Evolutionary conservation across 805 yeast species (phyloP).

Genomic region (Alloascoidea hylecoeti): DNA sequence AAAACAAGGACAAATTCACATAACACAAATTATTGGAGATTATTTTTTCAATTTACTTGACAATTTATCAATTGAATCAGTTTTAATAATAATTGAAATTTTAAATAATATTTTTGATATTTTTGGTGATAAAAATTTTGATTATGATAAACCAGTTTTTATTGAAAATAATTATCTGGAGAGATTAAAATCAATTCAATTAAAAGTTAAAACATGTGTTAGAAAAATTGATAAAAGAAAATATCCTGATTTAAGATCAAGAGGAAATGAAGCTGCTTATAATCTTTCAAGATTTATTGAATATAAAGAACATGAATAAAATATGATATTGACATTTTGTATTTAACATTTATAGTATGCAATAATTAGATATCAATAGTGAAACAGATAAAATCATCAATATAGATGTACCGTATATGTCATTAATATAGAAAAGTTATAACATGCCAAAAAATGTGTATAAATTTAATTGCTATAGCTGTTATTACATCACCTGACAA

Average conservation of each 20-base stretch:
- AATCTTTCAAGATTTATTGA: conserved; percentile 66
- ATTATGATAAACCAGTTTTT: conserved; percentile 58
- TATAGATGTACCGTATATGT: no score
- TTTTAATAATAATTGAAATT: conserved; percentile 38
- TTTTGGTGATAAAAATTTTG: conserved; percentile 57
- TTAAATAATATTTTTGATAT: conserved; percentile 61
- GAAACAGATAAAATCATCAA: no score
- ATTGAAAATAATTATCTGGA: conserved; percentile 34
- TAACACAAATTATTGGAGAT: conserved; percentile 30
- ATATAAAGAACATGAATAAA: conserved; percentile 45
- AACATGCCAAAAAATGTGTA: no score
- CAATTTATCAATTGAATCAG: conserved; percentile 15
- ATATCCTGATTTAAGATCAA: conserved; percentile 37
- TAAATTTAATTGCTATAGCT: no score
- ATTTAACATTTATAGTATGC: no score
- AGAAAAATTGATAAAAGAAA: conserved; percentile 57
- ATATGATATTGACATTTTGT: conserved; percentile 2
- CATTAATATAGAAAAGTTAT: no score
- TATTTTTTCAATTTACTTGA: conserved; percentile 23
- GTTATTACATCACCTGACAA: no score
- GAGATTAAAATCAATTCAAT: conserved; percentile 26
- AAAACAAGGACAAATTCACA: conserved; percentile 26
- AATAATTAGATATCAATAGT: no score
- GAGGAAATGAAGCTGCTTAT: conserved; percentile 49
- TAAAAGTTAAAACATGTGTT: conserved; percentile 35